Evolutionary conservation across 805 yeast species (phyloP), one percentile per base, ranked within the genome.

Genomic region (Wickerhamiella bombiphila): DNA sequence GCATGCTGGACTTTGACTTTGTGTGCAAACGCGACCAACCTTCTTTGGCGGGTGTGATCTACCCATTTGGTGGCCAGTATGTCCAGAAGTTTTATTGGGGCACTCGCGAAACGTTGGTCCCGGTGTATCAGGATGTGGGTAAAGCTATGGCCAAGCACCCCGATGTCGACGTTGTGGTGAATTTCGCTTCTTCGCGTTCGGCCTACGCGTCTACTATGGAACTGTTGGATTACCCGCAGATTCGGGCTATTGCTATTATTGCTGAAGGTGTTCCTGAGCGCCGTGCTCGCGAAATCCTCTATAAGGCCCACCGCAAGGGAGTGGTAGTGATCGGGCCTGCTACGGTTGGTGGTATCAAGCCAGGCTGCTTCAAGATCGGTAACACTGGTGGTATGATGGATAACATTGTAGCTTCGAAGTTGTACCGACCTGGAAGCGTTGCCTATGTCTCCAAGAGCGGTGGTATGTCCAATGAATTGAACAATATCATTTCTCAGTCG

Each of bases 331-430:
- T 63, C 44, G 68, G 68, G 15, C 68, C 68, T 17, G 68, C 68
- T 30, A 63, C 68, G 22, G 68, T 63, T 30, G 68, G 68, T 37
- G 68, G 68, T 18, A 64, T 63, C 59, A 63, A 63, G 59, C 68
- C 68, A 18, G 68, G 68, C 39, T 59, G 65, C 52, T 63, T 63
- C 60, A 63, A 63, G 58, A 60, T 63, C 46, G 68, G 68, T 32
- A 63, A 63, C 64, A 63, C 68, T 33, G 68, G 68, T 36, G 68
- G 68, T 42, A 63, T 63, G 68, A 64, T 63, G 68, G 68, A 63
- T 55, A 63, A 63, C 59, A 63, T 63, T 37, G 66, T 64, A 14
- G 64, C 68, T 25, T 61, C 66, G 43, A 63, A 64, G 59, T 62
- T 63, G 29, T 64, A 63, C 60, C 62, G 68, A 35, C 64, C 68